These are phyloP conservation scores for Phascolomyces articulosus DNA, from an alignment of 371 early-diverging fungal species.

Conservation along the genomic window DNA sequence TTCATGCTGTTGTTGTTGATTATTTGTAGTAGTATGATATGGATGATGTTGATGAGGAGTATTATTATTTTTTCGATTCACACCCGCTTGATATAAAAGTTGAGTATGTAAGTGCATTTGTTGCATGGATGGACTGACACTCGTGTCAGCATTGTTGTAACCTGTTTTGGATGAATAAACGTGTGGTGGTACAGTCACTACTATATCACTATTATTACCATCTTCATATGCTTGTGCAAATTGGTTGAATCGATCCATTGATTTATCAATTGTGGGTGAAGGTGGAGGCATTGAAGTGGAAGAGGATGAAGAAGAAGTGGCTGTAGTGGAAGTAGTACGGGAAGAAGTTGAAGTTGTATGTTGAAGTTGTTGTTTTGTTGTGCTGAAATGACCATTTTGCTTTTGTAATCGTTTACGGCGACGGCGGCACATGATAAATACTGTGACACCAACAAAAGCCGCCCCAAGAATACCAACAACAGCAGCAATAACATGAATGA, in stretches of 20 bases:
- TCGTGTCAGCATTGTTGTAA: not conserved
- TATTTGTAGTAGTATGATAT: too few species aligned
- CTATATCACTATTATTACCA: not conserved
- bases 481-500: constrained; percentile 41
- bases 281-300: constrained; percentile 15
- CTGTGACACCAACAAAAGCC: constrained; percentile 26
- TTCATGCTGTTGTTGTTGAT: not conserved
- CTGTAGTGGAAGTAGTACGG: not conserved
- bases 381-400: not conserved
- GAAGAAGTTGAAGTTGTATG: not conserved
- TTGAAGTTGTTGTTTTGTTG: not conserved
- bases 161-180: not conserved
- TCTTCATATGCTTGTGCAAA: constrained; percentile 13
- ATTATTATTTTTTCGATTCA: constrained; percentile 2
- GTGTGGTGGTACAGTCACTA: not conserved
- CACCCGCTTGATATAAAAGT: constrained; percentile 12
- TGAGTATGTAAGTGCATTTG: constrained; percentile 17
- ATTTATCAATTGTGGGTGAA: constrained; percentile 1
- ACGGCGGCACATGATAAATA: constrained; percentile 29
- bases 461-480: constrained; percentile 35
- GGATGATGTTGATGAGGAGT: not conserved
- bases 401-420: constrained; percentile 4
- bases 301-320: not conserved
- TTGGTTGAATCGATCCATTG: constrained; percentile 15
- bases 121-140: constrained; percentile 18